Percentiles rank a stretch among this genome's conserved stretches.
phyloP scores from a whole-genome alignment of 2,329 filamentous ascomycete genomes.

The Hymenotorrendiella dingleyae region DNA sequence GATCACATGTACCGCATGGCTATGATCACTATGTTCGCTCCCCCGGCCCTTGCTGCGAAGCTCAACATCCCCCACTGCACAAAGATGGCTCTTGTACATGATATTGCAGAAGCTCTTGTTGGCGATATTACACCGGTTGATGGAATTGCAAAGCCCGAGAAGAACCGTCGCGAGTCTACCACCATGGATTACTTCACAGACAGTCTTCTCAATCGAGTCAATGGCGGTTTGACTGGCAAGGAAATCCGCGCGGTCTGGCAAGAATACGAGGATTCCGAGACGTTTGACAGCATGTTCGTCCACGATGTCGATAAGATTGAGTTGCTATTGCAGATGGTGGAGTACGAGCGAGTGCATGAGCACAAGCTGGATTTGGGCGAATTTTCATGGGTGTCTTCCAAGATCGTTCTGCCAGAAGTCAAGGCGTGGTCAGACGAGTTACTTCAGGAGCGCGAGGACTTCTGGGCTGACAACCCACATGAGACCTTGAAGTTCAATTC shows the following conservation, averaged over 20 bases:
- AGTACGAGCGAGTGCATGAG: slow-evolving; percentile 75
- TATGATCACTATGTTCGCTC: slow-evolving; percentile 87
- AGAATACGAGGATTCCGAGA: slow-evolving; percentile 87
- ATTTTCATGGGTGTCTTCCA: slow-evolving; percentile 72
- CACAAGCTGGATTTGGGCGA: slow-evolving; percentile 72
- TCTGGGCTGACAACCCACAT: slow-evolving; percentile 54
- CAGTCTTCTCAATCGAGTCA: slow-evolving; percentile 65
- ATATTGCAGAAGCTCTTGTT: slow-evolving; percentile 94
- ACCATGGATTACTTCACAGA: slow-evolving; percentile 87
- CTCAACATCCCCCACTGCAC: slow-evolving; percentile 81
- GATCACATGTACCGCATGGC: slow-evolving; percentile 99
- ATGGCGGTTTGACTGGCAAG: slow-evolving; percentile 61
- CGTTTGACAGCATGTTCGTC: slow-evolving; percentile 80
- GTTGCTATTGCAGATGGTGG: slow-evolving; percentile 87
- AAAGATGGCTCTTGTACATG: slow-evolving; percentile 92
- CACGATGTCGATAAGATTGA: slow-evolving; percentile 98
- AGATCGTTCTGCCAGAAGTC: slow-evolving; percentile 71
- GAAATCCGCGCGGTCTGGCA: slow-evolving; percentile 81
- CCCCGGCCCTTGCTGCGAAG: slow-evolving; percentile 61
- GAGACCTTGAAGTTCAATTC: slow-evolving; percentile 5
- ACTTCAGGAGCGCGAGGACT: slow-evolving; percentile 65
- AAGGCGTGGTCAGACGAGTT: slow-evolving; percentile 73
- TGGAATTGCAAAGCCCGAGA: slow-evolving; percentile 77
- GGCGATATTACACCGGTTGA: slow-evolving; percentile 97
- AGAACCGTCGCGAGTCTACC: slow-evolving; percentile 75